phyloP scores from a whole-genome alignment of 2,329 filamentous ascomycete species.

The Grosmannia penicillata region DNA sequence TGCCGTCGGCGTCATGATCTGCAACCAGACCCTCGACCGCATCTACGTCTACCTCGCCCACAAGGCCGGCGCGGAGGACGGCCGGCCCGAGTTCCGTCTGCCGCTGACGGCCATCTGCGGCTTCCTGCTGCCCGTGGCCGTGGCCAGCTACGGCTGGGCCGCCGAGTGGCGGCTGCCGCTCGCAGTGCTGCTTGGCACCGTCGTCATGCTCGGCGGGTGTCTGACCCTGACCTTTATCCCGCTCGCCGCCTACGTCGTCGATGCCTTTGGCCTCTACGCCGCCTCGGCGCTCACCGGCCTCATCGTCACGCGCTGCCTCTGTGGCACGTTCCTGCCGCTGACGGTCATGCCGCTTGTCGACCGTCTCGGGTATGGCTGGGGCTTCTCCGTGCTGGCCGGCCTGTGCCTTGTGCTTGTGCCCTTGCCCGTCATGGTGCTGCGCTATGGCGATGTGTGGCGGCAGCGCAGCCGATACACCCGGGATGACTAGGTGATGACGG shows the following conservation, averaged over 20 bases:
- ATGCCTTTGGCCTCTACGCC: conserved; percentile 39
- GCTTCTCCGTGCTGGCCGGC: conserved; percentile 28
- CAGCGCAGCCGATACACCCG: conserved; percentile 33
- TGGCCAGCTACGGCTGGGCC: conserved; percentile 35
- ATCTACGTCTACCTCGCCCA: conserved; percentile 32
- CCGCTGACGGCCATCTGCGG: conserved; percentile 34
- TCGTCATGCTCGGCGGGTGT: conserved; percentile 29
- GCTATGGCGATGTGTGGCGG: conserved; percentile 36
- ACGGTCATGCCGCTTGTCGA: conserved; percentile 30
- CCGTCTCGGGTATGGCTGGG: conserved; percentile 35
- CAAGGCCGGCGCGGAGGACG: conserved; percentile 14
- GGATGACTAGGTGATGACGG: conserved; percentile 12
- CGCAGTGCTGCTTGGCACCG: conserved; percentile 24
- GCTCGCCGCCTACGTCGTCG: conserved; percentile 39
- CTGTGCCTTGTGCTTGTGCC: conserved; percentile 29
- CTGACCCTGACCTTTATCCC: conserved; percentile 33
- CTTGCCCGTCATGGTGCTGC: conserved; percentile 33
- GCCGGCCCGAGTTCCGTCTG: conserved; percentile 38
- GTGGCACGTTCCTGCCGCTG: conserved; percentile 42
- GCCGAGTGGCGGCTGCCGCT: conserved; percentile 28
- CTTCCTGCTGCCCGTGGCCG: conserved; percentile 27
- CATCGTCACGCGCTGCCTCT: conserved; percentile 38
- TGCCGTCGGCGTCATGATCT: conserved; percentile 28
- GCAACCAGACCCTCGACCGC: conserved; percentile 34
- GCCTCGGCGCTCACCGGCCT: conserved; percentile 42